Evolutionary conservation across 2,329 filamentous ascomycete genomes (phyloP), one percentile per base, ranked within the genome.

Genomic region (Westerdykella sp.): DNA sequence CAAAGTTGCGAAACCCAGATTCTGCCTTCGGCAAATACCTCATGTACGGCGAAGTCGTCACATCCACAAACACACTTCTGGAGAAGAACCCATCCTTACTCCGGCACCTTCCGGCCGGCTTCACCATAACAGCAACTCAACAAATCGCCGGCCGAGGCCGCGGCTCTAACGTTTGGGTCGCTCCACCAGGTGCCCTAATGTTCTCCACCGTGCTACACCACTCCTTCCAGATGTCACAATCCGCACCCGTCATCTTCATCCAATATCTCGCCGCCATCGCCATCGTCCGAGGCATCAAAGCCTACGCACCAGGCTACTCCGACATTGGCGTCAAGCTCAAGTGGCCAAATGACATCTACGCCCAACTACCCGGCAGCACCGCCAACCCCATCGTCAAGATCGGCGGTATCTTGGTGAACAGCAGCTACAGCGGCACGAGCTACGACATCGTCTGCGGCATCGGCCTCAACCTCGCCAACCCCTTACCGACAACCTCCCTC

Each of bases 101-200:
- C 30, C 78, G 83, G 5, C 80, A 77, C 36, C 75, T 97, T 0
- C 87, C 90, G 0, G 82, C 79, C 0, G 93, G 93, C n/a, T 89
- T 95, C 62, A 95, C 90, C 0, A 75, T 87, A 10, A 84, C 85
- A 1, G 91, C 93, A 1, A 93, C 89, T 0, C 88, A 85, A 0
- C 91, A 97, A 65, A 75, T 96, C 6, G 87, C 90, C 0, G 93
- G 84, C 6, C 82, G 93, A 31, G 93, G 93, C 6, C 84, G 93
- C 9, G 93, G 93, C 4, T 83, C 78, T 25, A 98, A 98, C 56
- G 87, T 96, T 46, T 98, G 93, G 93, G 81, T 98, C 4, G 88
- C 90, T 0, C 93, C 93, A 1, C 79, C 86, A 0, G 93, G 93
- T 1, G 81, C 81, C 30, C 75, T 97, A 5, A 85, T 96, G 63